A percentile compares a stretch with the other conserved stretches of the same genome.
These are phyloP conservation scores for Platanthera guangdongensis DNA, from an alignment of 106 monocot species.

Conservation along the genomic window DNA sequence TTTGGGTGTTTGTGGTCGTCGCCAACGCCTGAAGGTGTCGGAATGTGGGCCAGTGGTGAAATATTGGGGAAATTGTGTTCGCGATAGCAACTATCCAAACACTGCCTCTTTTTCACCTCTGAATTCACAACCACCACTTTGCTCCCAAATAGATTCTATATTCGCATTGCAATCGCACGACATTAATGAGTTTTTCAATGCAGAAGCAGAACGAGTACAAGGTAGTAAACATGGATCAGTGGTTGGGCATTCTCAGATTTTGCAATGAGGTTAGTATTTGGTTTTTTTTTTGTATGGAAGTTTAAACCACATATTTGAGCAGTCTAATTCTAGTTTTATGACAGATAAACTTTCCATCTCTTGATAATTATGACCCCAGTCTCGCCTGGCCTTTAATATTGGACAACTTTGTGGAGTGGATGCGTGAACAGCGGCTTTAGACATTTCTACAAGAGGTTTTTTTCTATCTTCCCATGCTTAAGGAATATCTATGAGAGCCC, in stretches of 20 bases:
- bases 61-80: too few species aligned
- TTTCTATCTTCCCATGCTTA: not conserved
- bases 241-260: constrained; percentile 73
- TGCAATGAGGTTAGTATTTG: constrained; percentile 63
- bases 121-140: too few species aligned
- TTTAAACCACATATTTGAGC: not conserved
- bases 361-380: constrained; percentile 73
- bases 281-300: not conserved
- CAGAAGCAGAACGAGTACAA: constrained; percentile 89
- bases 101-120: too few species aligned
- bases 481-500: not conserved
- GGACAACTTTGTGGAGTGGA: constrained; percentile 96
- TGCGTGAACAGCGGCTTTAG: constrained; percentile 12
- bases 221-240: constrained; percentile 95
- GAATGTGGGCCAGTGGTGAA: too few species aligned
- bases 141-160: too few species aligned
- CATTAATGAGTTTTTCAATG: constrained; percentile 5
- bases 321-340: constrained; percentile 1
- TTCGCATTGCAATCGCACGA: too few species aligned
- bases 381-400: constrained; percentile 93
- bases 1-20: too few species aligned
- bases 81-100: too few species aligned
- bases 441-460: not conserved
- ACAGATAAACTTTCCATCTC: constrained; percentile 83
- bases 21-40: too few species aligned